phyloP scores from a whole-genome alignment of 2,329 filamentous ascomycete species.

The Orbilia blumenaviensis region DNA sequence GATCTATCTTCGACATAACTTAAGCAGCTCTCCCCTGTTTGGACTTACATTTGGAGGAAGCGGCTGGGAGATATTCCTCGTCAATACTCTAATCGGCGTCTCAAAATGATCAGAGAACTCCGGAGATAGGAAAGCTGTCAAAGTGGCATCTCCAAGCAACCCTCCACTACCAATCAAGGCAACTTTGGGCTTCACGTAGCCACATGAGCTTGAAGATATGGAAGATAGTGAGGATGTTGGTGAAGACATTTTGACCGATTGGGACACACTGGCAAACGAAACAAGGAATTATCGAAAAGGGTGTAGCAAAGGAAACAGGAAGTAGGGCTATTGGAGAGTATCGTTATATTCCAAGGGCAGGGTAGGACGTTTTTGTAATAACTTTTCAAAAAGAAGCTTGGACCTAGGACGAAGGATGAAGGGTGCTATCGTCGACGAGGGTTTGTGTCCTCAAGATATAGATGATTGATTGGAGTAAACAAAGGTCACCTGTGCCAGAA shows the following conservation, averaged over 20 bases:
- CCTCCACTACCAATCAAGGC: constrained; percentile 50
- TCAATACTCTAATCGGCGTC: constrained; percentile 47
- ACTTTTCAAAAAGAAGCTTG: constrained; percentile 14
- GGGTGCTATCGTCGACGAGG: constrained; percentile 36
- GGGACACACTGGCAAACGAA: not conserved
- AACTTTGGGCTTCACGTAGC: constrained; percentile 43
- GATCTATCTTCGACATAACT: not conserved
- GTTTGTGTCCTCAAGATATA: constrained; percentile 36
- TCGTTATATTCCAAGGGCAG: constrained; percentile 10
- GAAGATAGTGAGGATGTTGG: constrained; percentile 47
- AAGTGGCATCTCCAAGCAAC: constrained; percentile 46
- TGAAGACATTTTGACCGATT: constrained; percentile 38
- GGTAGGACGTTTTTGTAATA: constrained; percentile 15
- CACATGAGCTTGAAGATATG: constrained; percentile 42
- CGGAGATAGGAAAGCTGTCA: constrained; percentile 39
- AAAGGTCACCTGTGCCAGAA: not conserved
- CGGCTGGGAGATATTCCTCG: constrained; percentile 27
- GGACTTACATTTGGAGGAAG: constrained; percentile 32
- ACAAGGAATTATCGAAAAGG: not conserved
- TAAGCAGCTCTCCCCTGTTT: not conserved
- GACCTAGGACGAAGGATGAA: constrained; percentile 13
- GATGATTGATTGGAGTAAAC: not conserved
- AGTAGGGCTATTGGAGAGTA: not conserved
- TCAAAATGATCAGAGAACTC: constrained; percentile 49
- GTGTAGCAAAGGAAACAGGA: constrained; percentile 3